Conservation (phyloP, 1,284 basidiomycete species). For the Vanrija sp. region DNA sequence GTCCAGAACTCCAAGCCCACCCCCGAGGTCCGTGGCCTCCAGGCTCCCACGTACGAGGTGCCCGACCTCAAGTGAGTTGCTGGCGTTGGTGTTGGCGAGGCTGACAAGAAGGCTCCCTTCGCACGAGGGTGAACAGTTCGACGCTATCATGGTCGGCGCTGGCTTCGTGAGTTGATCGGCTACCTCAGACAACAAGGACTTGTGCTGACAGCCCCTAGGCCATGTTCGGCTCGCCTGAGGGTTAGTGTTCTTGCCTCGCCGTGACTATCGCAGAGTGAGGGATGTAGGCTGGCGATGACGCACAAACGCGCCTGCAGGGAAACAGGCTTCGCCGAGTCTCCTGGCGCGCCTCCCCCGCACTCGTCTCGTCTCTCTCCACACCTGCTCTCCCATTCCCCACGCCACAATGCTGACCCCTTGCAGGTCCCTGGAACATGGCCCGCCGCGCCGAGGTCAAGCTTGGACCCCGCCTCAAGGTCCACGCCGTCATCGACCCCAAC, state of each 20-base stretch:
- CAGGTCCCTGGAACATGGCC: slow-evolving; percentile 44
- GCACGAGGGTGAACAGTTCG: slow-evolving; percentile 10
- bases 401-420: neutral
- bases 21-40: too few relatives aligned
- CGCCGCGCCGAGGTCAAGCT: slow-evolving; percentile 59
- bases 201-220: slow-evolving; percentile 23
- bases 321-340: neutral
- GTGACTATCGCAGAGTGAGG: too few relatives aligned
- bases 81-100: too few relatives aligned
- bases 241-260: slow-evolving; percentile 14
- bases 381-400: neutral
- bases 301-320: too few relatives aligned
- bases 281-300: too few relatives aligned
- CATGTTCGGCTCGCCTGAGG: slow-evolving; percentile 46
- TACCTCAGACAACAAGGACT: neutral
- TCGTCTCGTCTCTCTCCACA: neutral
- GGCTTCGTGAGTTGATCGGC: slow-evolving; percentile 29
- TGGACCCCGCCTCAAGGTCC: slow-evolving; percentile 85
- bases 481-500: slow-evolving; percentile 86
- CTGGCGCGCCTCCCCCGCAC: too few relatives aligned
- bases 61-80: too few relatives aligned
- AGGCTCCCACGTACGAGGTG: too few relatives aligned
- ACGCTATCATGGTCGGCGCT: slow-evolving; percentile 35
- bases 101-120: slow-evolving; percentile 3
- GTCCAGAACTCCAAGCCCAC: too few relatives aligned